Evolutionary conservation across 768 basidiomycete species (phyloP), one percentile per base, ranked within the genome.

Genomic region (Phylloporus scabripes): DNA sequence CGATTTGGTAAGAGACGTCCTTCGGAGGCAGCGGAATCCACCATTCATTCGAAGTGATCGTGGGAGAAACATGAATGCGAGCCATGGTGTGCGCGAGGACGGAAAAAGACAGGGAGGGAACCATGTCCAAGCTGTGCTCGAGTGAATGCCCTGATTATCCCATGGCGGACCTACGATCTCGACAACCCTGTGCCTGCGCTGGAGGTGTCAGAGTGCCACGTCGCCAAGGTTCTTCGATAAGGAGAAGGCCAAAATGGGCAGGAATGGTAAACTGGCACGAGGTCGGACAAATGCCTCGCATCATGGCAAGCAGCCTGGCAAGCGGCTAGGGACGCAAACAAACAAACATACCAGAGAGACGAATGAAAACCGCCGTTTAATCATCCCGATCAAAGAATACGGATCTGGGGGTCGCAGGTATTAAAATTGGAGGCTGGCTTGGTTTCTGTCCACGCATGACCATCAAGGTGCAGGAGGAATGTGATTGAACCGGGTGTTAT

Each of bases 11-110:
- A 65, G 59, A 50, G 48, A 52, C 18, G 55, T 17, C 52, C 56
- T 60, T 66, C 60, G 62, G 66, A 51, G 55, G 38, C 49, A 68
- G 57, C 66, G 55, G 57, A 64, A 56, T 53, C 53, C 49, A 61
- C 48, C 46, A 49, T 33, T 45, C 14, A 41, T 47, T 59, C 61
- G 61, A 68, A 59, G 64, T 68, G 51, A 65, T 68, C 66, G 64
- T 66, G 64, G 64, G 64, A 66, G 56, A 61, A 46, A 2, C 17
- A 39, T 58, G 46, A 47, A 24, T 45, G 42, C 44, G 44, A 56
- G 39, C 50, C 28, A 39, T 56, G 54, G 39, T 45, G 49, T 41
- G 46, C 38, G 45, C 33, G 26, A 29, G 41, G n/a, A 23, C 21
- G 7, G 50, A 39, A 48, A 15, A 48, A 9, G 29, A 36, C 23